A percentile compares a stretch with the other conserved stretches of the same genome.
Evolutionary conservation across 352 stramenopile species (phyloP).

Genomic region (Lagenidium giganteum): DNA sequence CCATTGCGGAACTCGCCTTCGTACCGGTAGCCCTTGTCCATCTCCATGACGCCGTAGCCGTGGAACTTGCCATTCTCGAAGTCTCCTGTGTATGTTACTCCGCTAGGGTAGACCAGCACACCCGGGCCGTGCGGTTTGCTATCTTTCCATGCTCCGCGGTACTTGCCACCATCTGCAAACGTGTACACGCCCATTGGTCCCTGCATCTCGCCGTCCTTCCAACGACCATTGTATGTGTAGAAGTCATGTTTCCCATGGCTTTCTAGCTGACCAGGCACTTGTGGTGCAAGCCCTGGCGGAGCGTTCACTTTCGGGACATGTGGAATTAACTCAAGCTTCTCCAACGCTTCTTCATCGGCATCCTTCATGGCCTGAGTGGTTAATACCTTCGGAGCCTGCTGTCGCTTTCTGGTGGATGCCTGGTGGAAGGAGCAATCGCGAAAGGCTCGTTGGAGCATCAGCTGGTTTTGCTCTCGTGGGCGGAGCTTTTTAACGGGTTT

Average conservation of each 20-base stretch:
- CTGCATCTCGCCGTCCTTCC: constrained; percentile 68
- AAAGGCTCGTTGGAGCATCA: constrained; percentile 56
- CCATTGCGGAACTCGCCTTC: constrained; percentile 52
- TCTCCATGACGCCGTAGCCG: constrained; percentile 58
- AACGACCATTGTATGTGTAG: constrained; percentile 63
- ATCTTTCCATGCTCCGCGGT: constrained; percentile 45
- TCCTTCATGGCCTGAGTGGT: constrained; percentile 21
- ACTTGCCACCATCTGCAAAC: constrained; percentile 68
- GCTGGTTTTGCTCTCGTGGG: constrained; percentile 48
- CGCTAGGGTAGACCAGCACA: constrained; percentile 55
- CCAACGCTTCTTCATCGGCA: constrained; percentile 29
- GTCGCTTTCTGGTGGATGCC: constrained; percentile 21
- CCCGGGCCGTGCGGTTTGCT: constrained; percentile 38
- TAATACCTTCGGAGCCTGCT: constrained; percentile 13
- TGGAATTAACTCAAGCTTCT: constrained; percentile 47
- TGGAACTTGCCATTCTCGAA: constrained; percentile 57
- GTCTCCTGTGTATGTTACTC: constrained; percentile 58
- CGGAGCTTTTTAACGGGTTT: constrained; percentile 15
- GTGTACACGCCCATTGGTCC: constrained; percentile 55
- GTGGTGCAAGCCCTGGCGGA: constrained; percentile 51
- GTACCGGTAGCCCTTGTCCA: constrained; percentile 40
- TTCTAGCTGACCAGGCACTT: constrained; percentile 54
- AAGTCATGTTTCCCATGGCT: constrained; percentile 61
- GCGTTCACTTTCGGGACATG: constrained; percentile 23
- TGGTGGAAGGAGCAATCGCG: constrained; percentile 63